These are phyloP conservation scores for Colletotrichum australisinense DNA, from an alignment of 2,329 filamentous ascomycete genomes.

Conservation along the genomic window DNA sequence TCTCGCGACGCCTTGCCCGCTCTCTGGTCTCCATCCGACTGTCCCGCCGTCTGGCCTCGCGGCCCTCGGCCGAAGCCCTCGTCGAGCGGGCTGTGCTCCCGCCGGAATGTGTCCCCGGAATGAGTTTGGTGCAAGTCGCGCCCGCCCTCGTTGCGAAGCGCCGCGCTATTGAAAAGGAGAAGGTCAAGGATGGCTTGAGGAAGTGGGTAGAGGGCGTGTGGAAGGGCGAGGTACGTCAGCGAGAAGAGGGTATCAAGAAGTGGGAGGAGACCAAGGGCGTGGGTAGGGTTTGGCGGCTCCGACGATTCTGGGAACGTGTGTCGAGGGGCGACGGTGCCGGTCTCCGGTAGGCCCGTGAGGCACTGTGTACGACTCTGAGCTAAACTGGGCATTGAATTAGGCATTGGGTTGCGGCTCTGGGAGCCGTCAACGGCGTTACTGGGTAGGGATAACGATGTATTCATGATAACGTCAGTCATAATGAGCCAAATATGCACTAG, in stretches of 20 bases:
- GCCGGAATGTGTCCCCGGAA: constrained; percentile 68
- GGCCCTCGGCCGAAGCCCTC: constrained; percentile 70
- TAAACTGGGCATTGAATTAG: background rate
- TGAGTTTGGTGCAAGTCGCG: constrained; percentile 57
- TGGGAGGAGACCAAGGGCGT: constrained; percentile 64
- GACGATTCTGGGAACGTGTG: constrained; percentile 75
- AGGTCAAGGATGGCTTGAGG: constrained; percentile 73
- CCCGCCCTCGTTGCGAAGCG: constrained; percentile 72
- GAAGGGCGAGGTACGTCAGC: constrained; percentile 62
- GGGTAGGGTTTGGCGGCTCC: constrained; percentile 70
- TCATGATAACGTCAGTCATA: constrained; percentile 9
- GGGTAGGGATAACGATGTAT: background rate
- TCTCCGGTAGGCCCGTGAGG: constrained; percentile 14
- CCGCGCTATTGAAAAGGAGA: constrained; percentile 73
- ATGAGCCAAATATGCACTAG: background rate
- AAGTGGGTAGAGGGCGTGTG: constrained; percentile 73
- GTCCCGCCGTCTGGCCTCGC: constrained; percentile 67
- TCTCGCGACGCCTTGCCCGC: constrained; percentile 72
- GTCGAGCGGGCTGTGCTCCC: constrained; percentile 74
- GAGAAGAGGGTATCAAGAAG: constrained; percentile 57
- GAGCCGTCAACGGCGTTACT: background rate
- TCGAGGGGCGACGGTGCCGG: constrained; percentile 51
- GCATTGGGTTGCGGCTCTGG: constrained; percentile 2
- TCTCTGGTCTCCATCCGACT: constrained; percentile 75
- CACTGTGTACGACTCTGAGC: background rate